phyloP scores from a whole-genome alignment of 345 rosid species.

The Aquilaria sinensis region DNA sequence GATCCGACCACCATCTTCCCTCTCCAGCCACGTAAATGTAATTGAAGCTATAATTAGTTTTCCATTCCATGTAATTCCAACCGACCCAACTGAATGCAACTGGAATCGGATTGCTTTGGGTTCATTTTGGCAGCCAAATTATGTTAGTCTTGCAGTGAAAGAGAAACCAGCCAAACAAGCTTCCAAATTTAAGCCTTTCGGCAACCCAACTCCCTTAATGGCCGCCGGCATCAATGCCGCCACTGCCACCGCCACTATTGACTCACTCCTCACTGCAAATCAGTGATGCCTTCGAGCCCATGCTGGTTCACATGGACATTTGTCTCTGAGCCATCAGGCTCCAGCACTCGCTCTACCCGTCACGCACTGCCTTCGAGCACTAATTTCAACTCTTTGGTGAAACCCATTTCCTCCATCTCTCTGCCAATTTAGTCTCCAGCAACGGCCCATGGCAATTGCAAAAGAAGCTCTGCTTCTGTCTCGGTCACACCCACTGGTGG shows the following conservation, averaged over 20 bases:
- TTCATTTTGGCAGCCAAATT: no score
- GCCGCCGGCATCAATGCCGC: constrained; percentile 26
- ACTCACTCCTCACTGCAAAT: constrained; percentile 56
- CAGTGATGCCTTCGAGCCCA: constrained; percentile 88
- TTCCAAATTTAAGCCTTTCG: constrained; percentile 15
- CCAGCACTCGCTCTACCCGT: constrained; percentile 89
- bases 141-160: not conserved
- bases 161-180: not conserved
- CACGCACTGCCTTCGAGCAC: constrained; percentile 97
- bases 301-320: constrained; percentile 74
- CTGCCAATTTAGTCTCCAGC: constrained; percentile 33
- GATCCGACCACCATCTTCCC: no score
- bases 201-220: constrained; percentile 18
- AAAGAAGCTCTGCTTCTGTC: constrained; percentile 49
- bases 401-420: constrained; percentile 66
- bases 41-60: no score
- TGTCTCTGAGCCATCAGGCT: constrained; percentile 95
- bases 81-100: constrained; percentile 25
- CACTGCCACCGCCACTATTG: constrained; percentile 23
- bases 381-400: constrained; percentile 67
- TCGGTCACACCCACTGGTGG: constrained; percentile 15
- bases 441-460: constrained; percentile 37
- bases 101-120: no score
- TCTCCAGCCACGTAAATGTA: no score
- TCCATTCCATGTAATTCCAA: no score